These are phyloP conservation scores for Lecanosticta acicola DNA, from an alignment of 2,329 filamentous ascomycete species.

Conservation along the genomic window DNA sequence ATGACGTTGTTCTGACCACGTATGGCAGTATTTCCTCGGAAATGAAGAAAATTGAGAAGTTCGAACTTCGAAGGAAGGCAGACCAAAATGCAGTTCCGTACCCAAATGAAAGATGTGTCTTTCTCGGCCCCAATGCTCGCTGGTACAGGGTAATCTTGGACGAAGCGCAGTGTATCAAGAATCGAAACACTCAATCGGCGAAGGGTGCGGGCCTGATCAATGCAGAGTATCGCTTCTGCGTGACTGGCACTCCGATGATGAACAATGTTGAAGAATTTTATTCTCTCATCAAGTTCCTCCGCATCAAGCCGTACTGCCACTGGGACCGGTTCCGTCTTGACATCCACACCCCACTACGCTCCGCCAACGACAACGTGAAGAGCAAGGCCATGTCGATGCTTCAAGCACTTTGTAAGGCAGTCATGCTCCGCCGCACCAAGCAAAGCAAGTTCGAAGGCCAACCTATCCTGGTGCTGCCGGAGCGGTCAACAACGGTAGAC, in stretches of 20 bases:
- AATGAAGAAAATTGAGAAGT: constrained; percentile 54
- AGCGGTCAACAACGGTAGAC: constrained; percentile 56
- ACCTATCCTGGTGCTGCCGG: constrained; percentile 63
- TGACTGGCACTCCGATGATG: constrained; percentile 85
- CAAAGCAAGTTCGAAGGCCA: constrained; percentile 71
- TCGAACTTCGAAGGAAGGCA: constrained; percentile 43
- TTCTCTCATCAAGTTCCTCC: constrained; percentile 70
- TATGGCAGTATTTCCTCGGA: constrained; percentile 68
- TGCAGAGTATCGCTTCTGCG: constrained; percentile 62
- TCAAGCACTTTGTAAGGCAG: constrained; percentile 69
- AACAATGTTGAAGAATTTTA: constrained; percentile 74
- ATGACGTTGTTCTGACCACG: constrained; percentile 73
- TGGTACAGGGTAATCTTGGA: constrained; percentile 70
- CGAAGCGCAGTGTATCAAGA: constrained; percentile 78
- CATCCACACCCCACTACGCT: constrained; percentile 51
- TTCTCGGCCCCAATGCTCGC: constrained; percentile 49
- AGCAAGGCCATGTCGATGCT: constrained; percentile 61
- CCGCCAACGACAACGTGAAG: constrained; percentile 26
- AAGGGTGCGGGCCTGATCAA: constrained; percentile 55
- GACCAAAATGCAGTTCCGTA: constrained; percentile 37
- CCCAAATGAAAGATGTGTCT: constrained; percentile 29
- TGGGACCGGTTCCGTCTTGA: constrained; percentile 57
- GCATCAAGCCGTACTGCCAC: constrained; percentile 67
- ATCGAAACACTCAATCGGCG: constrained; percentile 57
- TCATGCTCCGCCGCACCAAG: constrained; percentile 79